phyloP scores from a whole-genome alignment of 108 stramenopile genomes.

The Mediolabrus comicus region DNA sequence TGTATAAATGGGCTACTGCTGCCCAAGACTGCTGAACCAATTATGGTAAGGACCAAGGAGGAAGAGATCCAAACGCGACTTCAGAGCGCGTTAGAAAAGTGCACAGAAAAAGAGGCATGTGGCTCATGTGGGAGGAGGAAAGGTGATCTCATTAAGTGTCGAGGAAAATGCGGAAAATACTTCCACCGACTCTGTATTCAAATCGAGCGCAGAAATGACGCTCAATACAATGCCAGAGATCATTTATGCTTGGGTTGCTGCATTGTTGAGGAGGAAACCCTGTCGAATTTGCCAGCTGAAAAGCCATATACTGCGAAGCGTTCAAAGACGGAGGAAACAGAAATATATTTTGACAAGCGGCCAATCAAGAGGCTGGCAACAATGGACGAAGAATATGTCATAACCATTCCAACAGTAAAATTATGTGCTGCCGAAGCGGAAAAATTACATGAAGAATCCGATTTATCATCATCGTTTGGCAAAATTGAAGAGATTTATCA shows the following conservation, averaged over 20 bases:
- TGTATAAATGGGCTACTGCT: constrained; percentile 19
- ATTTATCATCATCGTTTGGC: constrained; percentile 1
- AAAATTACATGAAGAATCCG: constrained; percentile 4
- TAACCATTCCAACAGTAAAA: constrained; percentile 17
- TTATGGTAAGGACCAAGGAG: constrained; percentile 2
- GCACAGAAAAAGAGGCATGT: neutral
- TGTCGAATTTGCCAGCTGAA: neutral
- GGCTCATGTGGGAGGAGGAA: constrained; percentile 8
- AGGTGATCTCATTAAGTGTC: constrained; percentile 18
- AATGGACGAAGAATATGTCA: constrained; percentile 1
- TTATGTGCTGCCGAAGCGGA: constrained; percentile 18
- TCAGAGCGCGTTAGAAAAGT: neutral
- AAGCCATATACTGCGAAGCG: neutral
- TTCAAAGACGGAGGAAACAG: constrained; percentile 1
- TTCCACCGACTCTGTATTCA: constrained; percentile 38
- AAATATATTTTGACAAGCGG: constrained; percentile 27
- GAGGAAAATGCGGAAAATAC: constrained; percentile 28
- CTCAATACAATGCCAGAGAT: constrained; percentile 2
- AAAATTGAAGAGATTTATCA: constrained; percentile 12
- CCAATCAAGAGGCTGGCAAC: constrained; percentile 9
- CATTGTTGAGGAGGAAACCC: neutral
- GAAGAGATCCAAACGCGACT: neutral
- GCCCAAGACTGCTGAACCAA: neutral
- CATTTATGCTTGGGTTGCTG: constrained; percentile 10
- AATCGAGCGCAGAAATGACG: constrained; percentile 15